Evolutionary conservation across 2,329 filamentous ascomycete species (phyloP), one percentile per base, ranked within the genome.

Genomic region (Didymella exigua): DNA sequence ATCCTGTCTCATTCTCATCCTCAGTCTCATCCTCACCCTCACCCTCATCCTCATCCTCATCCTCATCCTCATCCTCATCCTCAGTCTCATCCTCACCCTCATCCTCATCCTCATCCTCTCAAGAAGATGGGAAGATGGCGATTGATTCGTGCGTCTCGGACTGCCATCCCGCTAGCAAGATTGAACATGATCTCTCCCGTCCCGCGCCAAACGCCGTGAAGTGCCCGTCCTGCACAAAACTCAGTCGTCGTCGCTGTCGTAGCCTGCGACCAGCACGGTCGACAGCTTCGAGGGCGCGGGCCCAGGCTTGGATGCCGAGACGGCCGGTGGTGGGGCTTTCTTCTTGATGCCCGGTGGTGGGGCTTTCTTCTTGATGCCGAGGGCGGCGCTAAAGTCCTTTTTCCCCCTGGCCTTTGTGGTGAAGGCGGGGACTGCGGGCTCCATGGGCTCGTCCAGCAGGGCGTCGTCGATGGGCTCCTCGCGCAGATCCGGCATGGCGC

Each of bases 351-450:
- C 92, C 13, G 54, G 37, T 8, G 60, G 51, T 13, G 63, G 48
- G 14, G 53, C 49, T 51, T 73, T 72, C 63, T 72, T 74, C 80
- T 96, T 97, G 67, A 97, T 93, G 1, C 93, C 92, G 43, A 96
- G 75, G 19, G 87, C 79, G 13, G 88, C 86, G 0, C 86, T 80
- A 53, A 89, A 84, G 55, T 95, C 87, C 76, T 95, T 96, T 79
- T 96, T 98, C 78, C 91, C 89, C 78, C 96, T 96, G 43, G 88
- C 84, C 56, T 89, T 82, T 74, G 89, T 89, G 69, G 93, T 96
- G 0, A 85, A 87, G 5, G 84, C 82, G 2, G 86, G 78, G 60
- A 81, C 80, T 50, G 65, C 60, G 21, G 50, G 55, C 4, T 67
- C 68, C 4, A 63, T 46, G 1, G 68, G 62, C 16, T 52, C 57